Evolutionary conservation across 495 filamentous ascomycete genomes (phyloP).

Genomic region (Copromyces sp.): DNA sequence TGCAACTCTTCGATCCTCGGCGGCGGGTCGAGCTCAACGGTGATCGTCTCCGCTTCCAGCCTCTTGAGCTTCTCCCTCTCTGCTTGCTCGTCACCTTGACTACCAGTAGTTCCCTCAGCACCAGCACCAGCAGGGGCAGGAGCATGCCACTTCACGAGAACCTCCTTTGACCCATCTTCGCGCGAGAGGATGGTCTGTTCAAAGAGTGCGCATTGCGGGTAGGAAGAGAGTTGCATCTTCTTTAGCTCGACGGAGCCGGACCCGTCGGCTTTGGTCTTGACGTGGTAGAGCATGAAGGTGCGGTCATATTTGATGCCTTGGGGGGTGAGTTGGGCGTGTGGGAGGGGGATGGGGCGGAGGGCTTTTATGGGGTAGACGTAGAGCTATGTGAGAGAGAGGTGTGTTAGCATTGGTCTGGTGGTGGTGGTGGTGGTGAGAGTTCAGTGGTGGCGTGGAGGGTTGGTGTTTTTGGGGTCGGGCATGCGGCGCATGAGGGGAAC

Average conservation of each 20-base stretch:
- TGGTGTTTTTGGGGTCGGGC: neutral
- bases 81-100: neutral
- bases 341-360: conserved; percentile 53
- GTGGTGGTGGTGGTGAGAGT: neutral
- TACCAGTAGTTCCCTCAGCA: neutral
- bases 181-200: conserved; percentile 40
- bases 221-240: conserved; percentile 57
- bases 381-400: conserved; percentile 38
- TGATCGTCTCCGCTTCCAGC: neutral
- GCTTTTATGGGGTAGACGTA: conserved; percentile 89
- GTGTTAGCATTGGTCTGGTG: neutral
- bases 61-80: neutral
- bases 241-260: conserved; percentile 28
- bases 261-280: conserved; percentile 13
- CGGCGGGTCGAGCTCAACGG: neutral
- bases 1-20: conserved; percentile 31
- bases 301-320: conserved; percentile 70
- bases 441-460: neutral
- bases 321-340: conserved; percentile 44
- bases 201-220: conserved; percentile 60
- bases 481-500: neutral
- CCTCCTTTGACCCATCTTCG: neutral
- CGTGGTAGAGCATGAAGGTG: conserved; percentile 64
- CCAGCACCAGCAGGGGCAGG: neutral
- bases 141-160: neutral